A percentile compares a stretch with the other conserved stretches of the same genome.
These are phyloP conservation scores for Cardamine occulta DNA, from an alignment of 345 rosid genomes.

Conservation along the genomic window DNA sequence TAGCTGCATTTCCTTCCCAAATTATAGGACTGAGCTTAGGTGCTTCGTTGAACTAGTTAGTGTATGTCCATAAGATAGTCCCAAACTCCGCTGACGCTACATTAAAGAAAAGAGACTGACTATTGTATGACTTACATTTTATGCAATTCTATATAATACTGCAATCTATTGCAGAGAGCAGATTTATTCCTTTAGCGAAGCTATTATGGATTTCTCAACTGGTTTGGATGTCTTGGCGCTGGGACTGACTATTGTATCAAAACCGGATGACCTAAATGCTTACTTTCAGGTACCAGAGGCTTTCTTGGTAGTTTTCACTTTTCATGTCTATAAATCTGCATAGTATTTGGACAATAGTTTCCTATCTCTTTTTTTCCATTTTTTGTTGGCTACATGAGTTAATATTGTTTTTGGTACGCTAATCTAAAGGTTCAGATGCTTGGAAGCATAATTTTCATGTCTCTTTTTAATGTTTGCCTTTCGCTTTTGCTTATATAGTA, in stretches of 20 bases:
- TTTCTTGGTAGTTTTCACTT: slow-evolving; percentile 30
- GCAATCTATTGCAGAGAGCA: slow-evolving; percentile 66
- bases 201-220: slow-evolving; percentile 54
- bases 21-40: slow-evolving; percentile 24
- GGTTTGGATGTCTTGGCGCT: slow-evolving; percentile 57
- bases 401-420: slow-evolving; percentile 16
- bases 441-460: slow-evolving; percentile 13
- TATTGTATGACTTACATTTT: slow-evolving; percentile 22
- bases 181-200: slow-evolving; percentile 59
- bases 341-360: not conserved
- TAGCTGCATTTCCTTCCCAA: slow-evolving; percentile 29
- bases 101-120: slow-evolving; percentile 6
- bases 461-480: slow-evolving; percentile 12
- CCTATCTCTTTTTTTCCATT: slow-evolving; percentile 1
- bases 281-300: slow-evolving; percentile 62
- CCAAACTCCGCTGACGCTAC: not conserved
- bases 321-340: slow-evolving; percentile 21
- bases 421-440: slow-evolving; percentile 28
- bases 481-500: slow-evolving; percentile 30
- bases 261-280: slow-evolving; percentile 63
- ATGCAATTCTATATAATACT: slow-evolving; percentile 29
- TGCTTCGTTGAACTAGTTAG: slow-evolving; percentile 28
- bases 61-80: slow-evolving; percentile 24
- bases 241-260: slow-evolving; percentile 57
- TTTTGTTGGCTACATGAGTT: slow-evolving; percentile 7